Conservation (phyloP, 768 basidiomycete species). For the Psilocybe tampanensis region DNA sequence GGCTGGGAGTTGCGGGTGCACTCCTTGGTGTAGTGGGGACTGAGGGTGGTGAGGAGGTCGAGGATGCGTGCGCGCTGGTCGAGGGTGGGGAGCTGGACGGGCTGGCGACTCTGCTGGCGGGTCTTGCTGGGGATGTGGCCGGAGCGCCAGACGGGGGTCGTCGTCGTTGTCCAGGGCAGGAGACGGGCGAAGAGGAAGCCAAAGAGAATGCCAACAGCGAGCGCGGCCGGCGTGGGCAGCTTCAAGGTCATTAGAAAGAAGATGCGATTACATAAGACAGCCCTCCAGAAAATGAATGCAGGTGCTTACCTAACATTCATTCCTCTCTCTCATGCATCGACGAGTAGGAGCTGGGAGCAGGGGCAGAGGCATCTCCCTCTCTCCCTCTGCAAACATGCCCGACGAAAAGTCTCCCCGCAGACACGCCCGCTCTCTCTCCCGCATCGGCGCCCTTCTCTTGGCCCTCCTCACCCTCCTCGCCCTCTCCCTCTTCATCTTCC, state of each 20-base stretch:
- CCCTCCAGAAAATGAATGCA: too few relatives aligned
- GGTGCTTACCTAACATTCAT: background rate
- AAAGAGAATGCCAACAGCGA: conserved; percentile 62
- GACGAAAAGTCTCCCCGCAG: conserved; percentile 56
- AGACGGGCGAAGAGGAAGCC: conserved; percentile 60
- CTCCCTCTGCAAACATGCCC: conserved; percentile 48
- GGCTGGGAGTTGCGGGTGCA: conserved; percentile 87
- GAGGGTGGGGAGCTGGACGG: conserved; percentile 74
- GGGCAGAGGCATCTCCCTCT: conserved; percentile 5
- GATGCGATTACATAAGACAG: conserved; percentile 1
- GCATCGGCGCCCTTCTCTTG: conserved; percentile 65
- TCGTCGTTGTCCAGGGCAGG: conserved; percentile 46
- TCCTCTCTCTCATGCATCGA: conserved; percentile 54
- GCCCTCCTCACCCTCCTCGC: conserved; percentile 56
- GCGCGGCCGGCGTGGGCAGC: conserved; percentile 55
- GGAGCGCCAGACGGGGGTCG: conserved; percentile 54
- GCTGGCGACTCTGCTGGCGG: conserved; percentile 58
- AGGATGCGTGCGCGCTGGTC: conserved; percentile 87
- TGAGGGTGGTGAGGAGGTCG: conserved; percentile 82
- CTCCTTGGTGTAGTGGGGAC: conserved; percentile 91
- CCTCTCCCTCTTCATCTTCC: conserved; percentile 59
- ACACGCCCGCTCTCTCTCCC: conserved; percentile 59
- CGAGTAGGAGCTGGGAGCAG: conserved; percentile 50
- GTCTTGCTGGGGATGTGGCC: conserved; percentile 52
- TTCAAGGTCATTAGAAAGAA: conserved; percentile 17